Conservation (phyloP, 768 basidiomycete species). For the Phlegmacium glaucopus region DNA sequence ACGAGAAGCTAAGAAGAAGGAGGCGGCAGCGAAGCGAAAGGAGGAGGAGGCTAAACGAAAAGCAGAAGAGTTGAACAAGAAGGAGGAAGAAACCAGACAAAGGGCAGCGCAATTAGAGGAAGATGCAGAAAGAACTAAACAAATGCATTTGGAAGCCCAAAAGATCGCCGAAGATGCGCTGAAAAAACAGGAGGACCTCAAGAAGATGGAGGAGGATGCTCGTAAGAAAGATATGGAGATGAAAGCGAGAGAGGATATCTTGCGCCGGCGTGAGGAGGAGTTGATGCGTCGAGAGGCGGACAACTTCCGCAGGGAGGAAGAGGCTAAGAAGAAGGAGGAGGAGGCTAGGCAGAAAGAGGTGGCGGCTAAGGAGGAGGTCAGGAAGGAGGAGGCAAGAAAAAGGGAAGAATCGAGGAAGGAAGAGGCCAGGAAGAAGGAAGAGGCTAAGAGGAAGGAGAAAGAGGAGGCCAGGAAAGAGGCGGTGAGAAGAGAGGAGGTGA, state of each 20-base stretch:
- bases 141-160: not conserved
- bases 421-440: not conserved
- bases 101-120: not conserved
- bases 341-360: not conserved
- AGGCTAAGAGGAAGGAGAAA: not conserved
- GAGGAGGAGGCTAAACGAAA: not conserved
- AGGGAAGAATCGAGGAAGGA: not conserved
- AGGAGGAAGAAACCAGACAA: not conserved
- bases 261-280: not conserved
- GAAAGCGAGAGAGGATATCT: not conserved
- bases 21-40: not conserved
- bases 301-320: not conserved
- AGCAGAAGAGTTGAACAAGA: not conserved
- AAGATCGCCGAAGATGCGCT: not conserved
- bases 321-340: not conserved
- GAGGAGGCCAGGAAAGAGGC: not conserved
- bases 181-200: not conserved
- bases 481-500: too few species aligned
- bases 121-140: not conserved
- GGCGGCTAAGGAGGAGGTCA: not conserved
- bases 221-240: not conserved
- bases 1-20: conserved; percentile 16
- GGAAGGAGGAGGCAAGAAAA: not conserved
- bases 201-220: not conserved
- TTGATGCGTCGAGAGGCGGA: not conserved